Percentiles rank a stretch among this genome's conserved stretches.
Evolutionary conservation across 495 filamentous ascomycete species (phyloP).

Genomic region (Lindgomyces ingoldianus): DNA sequence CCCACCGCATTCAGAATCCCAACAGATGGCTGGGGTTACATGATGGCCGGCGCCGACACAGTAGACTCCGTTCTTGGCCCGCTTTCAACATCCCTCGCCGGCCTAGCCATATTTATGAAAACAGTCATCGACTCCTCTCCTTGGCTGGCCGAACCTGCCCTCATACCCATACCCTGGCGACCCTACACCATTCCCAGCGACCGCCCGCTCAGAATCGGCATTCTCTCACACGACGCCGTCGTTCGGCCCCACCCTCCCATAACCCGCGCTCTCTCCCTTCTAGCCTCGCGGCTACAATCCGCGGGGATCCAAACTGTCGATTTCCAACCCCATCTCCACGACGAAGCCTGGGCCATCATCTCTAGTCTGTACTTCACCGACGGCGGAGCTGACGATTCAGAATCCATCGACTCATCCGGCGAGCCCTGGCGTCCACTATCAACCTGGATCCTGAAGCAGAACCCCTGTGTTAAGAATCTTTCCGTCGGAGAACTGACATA

Average conservation of each 20-base stretch:
- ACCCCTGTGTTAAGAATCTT: slow-evolving; percentile 48
- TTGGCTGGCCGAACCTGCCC: slow-evolving; percentile 61
- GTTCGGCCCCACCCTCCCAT: slow-evolving; percentile 73
- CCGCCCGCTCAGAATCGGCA: slow-evolving; percentile 49
- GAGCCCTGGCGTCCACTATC: slow-evolving; percentile 59
- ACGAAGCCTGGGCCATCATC: slow-evolving; percentile 51
- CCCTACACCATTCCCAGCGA: not conserved
- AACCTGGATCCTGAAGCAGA: slow-evolving; percentile 54
- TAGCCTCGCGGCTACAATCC: slow-evolving; percentile 56
- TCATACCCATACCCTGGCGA: slow-evolving; percentile 63
- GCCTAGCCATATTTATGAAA: slow-evolving; percentile 65
- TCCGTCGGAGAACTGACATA: slow-evolving; percentile 51
- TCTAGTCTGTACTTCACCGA: slow-evolving; percentile 59
- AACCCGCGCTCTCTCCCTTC: slow-evolving; percentile 56
- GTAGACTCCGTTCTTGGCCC: slow-evolving; percentile 65
- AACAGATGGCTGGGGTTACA: slow-evolving; percentile 50
- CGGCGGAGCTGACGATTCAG: slow-evolving; percentile 56
- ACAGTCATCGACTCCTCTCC: slow-evolving; percentile 59
- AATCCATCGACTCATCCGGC: slow-evolving; percentile 53
- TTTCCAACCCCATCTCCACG: slow-evolving; percentile 60
- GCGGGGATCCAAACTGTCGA: slow-evolving; percentile 60
- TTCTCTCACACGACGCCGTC: slow-evolving; percentile 71
- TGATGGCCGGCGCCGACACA: slow-evolving; percentile 58
- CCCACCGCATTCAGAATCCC: slow-evolving; percentile 64
- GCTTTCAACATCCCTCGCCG: slow-evolving; percentile 61